phyloP scores from a whole-genome alignment of 768 basidiomycete genomes.

The Serendipita sp. region DNA sequence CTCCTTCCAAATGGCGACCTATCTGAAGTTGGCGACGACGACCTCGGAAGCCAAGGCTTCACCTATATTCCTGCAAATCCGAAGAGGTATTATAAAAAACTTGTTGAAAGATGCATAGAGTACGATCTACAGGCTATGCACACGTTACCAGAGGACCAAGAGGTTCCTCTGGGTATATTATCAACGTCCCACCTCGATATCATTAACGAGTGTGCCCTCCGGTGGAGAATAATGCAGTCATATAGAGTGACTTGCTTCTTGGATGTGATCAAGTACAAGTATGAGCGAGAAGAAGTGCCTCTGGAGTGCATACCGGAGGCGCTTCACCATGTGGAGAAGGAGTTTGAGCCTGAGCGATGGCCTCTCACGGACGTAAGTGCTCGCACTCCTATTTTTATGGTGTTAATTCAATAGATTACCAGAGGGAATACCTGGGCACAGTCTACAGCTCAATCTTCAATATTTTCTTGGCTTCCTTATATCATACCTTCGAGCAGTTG shows the following conservation, averaged over 20 bases:
- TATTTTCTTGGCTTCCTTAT: constrained; percentile 69
- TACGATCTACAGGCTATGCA: constrained; percentile 82
- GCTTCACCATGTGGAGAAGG: constrained; percentile 55
- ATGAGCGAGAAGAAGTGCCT: constrained; percentile 80
- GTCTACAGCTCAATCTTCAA: constrained; percentile 67
- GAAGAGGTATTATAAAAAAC: constrained; percentile 65
- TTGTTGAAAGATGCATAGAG: constrained; percentile 69
- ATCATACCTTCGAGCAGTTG: constrained; percentile 65
- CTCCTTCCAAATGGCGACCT: constrained; percentile 20
- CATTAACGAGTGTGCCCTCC: constrained; percentile 70
- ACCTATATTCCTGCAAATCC: constrained; percentile 86
- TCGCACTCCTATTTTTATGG: constrained; percentile 10
- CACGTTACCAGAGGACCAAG: constrained; percentile 82
- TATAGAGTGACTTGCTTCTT: constrained; percentile 70
- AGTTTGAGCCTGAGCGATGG: constrained; percentile 65
- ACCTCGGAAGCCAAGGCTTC: constrained; percentile 61
- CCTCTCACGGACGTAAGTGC: constrained; percentile 60
- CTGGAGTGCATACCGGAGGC: constrained; percentile 92
- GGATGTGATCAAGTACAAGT: constrained; percentile 72
- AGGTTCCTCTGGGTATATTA: constrained; percentile 86
- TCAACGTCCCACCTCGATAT: constrained; percentile 65
- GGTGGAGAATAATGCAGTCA: constrained; percentile 77
- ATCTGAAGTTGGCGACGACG: constrained; percentile 33
- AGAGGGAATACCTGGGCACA: constrained; percentile 55
- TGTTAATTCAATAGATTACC: constrained; percentile 4